A percentile compares a stretch with the other conserved stretches of the same genome.
phyloP scores from a whole-genome alignment of 225 moss, liverwort and hornwort species.

The Marchantia paleacea region DNA sequence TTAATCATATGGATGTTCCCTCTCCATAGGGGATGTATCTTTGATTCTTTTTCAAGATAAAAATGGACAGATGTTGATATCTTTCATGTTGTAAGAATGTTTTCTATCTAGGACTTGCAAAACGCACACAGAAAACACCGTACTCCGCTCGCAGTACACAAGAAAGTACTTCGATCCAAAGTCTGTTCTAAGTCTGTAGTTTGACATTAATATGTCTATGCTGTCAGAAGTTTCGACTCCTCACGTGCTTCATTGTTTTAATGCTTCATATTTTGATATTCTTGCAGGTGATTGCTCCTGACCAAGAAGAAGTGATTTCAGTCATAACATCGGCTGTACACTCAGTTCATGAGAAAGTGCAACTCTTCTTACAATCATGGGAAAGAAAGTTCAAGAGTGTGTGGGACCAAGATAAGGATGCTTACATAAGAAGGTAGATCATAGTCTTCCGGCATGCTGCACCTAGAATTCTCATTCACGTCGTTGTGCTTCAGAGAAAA shows the following conservation, averaged over 20 bases:
- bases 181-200: too few relatives aligned
- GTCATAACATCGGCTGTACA: slow-evolving; percentile 47
- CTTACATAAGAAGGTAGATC: slow-evolving; percentile 65
- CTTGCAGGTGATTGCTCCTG: slow-evolving; percentile 57
- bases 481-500: neutral
- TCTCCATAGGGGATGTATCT: too few relatives aligned
- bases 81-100: too few relatives aligned
- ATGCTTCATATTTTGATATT: neutral
- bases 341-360: slow-evolving; percentile 56
- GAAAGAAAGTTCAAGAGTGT: slow-evolving; percentile 77
- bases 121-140: too few relatives aligned
- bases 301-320: slow-evolving; percentile 51
- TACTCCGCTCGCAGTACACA: too few relatives aligned
- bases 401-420: slow-evolving; percentile 93
- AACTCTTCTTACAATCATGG: slow-evolving; percentile 60
- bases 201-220: too few relatives aligned
- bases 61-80: too few relatives aligned
- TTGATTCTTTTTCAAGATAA: too few relatives aligned
- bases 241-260: neutral
- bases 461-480: neutral
- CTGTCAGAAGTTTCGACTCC: too few relatives aligned
- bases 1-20: too few relatives aligned
- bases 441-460: neutral
- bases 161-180: too few relatives aligned
- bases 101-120: too few relatives aligned